Percentiles rank a stretch among this genome's conserved stretches.
Conservation (phyloP, 192 early-diverging fungal species). For the Chytriomyces confervae region DNA sequence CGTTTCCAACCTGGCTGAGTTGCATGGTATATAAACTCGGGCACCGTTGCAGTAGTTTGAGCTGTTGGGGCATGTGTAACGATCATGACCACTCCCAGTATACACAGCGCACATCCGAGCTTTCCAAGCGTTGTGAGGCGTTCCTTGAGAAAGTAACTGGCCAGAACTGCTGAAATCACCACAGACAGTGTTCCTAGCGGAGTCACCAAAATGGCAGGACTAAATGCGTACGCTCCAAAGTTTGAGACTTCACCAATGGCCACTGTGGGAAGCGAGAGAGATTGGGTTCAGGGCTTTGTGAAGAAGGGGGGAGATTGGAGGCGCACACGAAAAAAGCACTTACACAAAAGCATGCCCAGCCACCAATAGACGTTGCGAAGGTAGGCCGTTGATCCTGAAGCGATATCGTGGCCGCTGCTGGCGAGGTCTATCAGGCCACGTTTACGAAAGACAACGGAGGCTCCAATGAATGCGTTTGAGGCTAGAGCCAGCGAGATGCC, state of each 20-base stretch:
- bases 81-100: conserved; percentile 65
- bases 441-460: conserved; percentile 87
- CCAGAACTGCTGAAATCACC: conserved; percentile 72
- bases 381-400: conserved; percentile 57
- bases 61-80: conserved; percentile 51
- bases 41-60: conserved; percentile 45
- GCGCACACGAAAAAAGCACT: not conserved
- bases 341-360: conserved; percentile 81
- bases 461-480: conserved; percentile 82
- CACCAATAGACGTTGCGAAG: conserved; percentile 87
- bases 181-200: conserved; percentile 86
- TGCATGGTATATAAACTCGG: conserved; percentile 51
- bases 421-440: conserved; percentile 76
- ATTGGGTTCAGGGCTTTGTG: not conserved
- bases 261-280: conserved; percentile 59
- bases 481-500: conserved; percentile 83
- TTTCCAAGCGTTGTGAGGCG: conserved; percentile 56
- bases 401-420: conserved; percentile 36
- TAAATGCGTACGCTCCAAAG: conserved; percentile 92
- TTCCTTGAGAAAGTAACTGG: conserved; percentile 63
- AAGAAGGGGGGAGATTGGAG: not conserved
- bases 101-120: conserved; percentile 61
- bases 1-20: conserved; percentile 54
- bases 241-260: conserved; percentile 87
- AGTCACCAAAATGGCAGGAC: conserved; percentile 88